A percentile compares a stretch with the other conserved stretches of the same genome.
phyloP scores from a whole-genome alignment of 441 rosid species.

The Hypseocharis bilobata region DNA sequence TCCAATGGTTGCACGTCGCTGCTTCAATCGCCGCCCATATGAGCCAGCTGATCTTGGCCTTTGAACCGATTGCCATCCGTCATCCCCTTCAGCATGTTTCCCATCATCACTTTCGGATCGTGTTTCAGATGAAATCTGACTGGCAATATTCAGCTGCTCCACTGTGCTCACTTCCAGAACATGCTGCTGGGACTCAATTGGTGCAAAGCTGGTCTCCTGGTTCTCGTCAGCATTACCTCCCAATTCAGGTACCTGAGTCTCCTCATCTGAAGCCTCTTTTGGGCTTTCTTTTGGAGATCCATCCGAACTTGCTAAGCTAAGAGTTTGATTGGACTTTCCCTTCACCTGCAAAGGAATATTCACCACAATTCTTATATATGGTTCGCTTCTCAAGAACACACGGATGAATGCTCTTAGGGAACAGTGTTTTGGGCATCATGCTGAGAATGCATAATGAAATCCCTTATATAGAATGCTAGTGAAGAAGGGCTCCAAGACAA shows the following conservation, averaged over 20 bases:
- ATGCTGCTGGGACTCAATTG: slow-evolving; percentile 34
- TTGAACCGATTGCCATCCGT: slow-evolving; percentile 98
- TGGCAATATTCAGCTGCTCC: slow-evolving; percentile 27
- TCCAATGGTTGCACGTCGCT: slow-evolving; percentile 71
- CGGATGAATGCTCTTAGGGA: background rate
- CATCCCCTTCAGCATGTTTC: slow-evolving; percentile 54
- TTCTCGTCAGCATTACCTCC: slow-evolving; percentile 30
- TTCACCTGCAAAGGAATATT: slow-evolving; percentile 37
- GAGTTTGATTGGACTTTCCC: slow-evolving; percentile 35
- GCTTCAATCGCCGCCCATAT: slow-evolving; percentile 65
- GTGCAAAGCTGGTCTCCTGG: slow-evolving; percentile 30
- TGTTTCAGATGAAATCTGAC: slow-evolving; percentile 36
- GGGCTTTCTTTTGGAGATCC: slow-evolving; percentile 32
- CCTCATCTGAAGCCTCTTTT: slow-evolving; percentile 55
- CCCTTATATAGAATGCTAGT: background rate
- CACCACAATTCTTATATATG: slow-evolving; percentile 8
- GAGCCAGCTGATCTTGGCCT: slow-evolving; percentile 78
- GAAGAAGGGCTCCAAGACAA: background rate
- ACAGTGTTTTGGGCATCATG: background rate
- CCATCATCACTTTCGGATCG: slow-evolving; percentile 12
- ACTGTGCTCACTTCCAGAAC: slow-evolving; percentile 32
- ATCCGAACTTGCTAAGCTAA: slow-evolving; percentile 29
- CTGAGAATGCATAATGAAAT: background rate
- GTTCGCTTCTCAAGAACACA: slow-evolving; percentile 3
- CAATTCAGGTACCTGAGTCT: slow-evolving; percentile 30